Conservation (phyloP, 2,329 filamentous ascomycete genomes). For the Verticillium tricorpus region DNA sequence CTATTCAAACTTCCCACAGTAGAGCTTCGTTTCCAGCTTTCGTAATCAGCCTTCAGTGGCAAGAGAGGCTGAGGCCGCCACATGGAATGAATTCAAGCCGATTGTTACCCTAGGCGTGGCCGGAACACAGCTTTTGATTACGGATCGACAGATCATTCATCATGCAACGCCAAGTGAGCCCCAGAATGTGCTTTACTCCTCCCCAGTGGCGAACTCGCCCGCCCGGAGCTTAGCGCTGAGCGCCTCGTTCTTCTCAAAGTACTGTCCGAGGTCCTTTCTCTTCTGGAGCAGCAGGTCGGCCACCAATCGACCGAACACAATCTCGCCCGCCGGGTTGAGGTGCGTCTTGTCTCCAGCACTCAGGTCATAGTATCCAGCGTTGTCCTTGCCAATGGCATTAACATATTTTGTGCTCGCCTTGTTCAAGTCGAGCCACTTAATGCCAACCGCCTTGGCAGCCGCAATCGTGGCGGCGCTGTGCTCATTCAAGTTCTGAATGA, state of each 20-base stretch:
- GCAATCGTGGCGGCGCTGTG: constrained; percentile 39
- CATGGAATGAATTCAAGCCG: too few species aligned
- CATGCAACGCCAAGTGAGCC: neutral
- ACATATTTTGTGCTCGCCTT: constrained; percentile 43
- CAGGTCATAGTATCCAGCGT: constrained; percentile 43
- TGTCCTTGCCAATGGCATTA: constrained; percentile 43
- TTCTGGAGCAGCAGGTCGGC: constrained; percentile 40
- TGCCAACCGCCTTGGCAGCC: constrained; percentile 34
- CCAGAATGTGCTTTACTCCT: constrained; percentile 7
- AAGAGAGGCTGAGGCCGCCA: too few species aligned
- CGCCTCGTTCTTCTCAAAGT: constrained; percentile 22
- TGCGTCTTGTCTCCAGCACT: constrained; percentile 47
- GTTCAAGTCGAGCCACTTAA: constrained; percentile 45
- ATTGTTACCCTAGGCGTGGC: too few species aligned
- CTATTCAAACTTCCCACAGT: too few species aligned
- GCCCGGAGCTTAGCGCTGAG: constrained; percentile 27
- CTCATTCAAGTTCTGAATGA: constrained; percentile 41
- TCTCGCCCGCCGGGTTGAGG: constrained; percentile 46
- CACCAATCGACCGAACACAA: constrained; percentile 56
- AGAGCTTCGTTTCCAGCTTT: too few species aligned
- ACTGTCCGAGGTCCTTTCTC: constrained; percentile 16
- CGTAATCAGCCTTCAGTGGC: too few species aligned
- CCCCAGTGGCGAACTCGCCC: constrained; percentile 21
- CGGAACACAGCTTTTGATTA: too few species aligned
- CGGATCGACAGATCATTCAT: too few species aligned